Conservation (phyloP, 495 filamentous ascomycete species). For the Trichocladium uniseriatum region DNA sequence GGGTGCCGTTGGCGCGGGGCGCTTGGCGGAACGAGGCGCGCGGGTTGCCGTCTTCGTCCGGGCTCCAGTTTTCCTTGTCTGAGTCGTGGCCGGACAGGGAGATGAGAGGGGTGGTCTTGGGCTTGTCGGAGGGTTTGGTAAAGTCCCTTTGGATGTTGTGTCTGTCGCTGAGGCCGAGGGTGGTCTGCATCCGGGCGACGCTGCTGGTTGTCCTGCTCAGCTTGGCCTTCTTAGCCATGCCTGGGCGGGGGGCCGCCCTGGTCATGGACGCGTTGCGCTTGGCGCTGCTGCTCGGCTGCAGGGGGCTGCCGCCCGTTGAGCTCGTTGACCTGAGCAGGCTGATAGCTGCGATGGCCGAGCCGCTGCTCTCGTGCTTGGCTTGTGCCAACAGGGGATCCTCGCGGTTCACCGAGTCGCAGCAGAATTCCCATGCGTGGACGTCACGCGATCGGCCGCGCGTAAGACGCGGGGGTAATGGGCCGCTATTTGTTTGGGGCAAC, state of each 20-base stretch:
- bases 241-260: conserved; percentile 37
- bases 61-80: conserved; percentile 89
- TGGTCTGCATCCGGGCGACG: conserved; percentile 55
- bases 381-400: conserved; percentile 59
- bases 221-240: conserved; percentile 52
- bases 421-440: conserved; percentile 75
- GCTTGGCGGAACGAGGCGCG: conserved; percentile 15
- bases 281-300: conserved; percentile 40
- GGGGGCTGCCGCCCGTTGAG: conserved; percentile 38
- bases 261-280: conserved; percentile 50
- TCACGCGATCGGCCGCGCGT: conserved; percentile 66
- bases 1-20: background rate
- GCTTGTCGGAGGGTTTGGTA: conserved; percentile 35
- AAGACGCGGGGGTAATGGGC: conserved; percentile 36
- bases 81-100: conserved; percentile 51
- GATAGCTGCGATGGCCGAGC: conserved; percentile 63
- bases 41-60: conserved; percentile 40
- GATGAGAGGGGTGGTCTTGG: conserved; percentile 30
- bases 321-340: conserved; percentile 58
- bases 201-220: conserved; percentile 57
- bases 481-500: conserved; percentile 37
- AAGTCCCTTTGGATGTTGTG: conserved; percentile 15
- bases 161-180: conserved; percentile 23
- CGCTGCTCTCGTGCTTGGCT: conserved; percentile 61
- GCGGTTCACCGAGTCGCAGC: conserved; percentile 61